Base-by-base conservation (phyloP, 1,139 yeast species). In the Lodderomyces pseudojiufengensis region DNA sequence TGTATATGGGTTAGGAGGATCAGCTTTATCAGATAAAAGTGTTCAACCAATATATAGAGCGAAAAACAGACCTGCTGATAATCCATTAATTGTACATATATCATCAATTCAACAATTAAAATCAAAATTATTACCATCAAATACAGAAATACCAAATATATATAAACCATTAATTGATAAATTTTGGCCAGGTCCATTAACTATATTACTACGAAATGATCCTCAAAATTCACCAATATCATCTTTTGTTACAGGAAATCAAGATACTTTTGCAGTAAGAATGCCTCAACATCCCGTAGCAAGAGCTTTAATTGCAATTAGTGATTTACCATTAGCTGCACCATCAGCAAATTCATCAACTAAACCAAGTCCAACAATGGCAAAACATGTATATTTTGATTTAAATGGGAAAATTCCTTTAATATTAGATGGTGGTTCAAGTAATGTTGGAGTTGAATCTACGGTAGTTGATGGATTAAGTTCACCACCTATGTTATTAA, bases 261-360 rank as follows among this genome's bases (percentile, higher is more conserved):
- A 90, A 55, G 68, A 78, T 14, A 92, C 98, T 0, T 84, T 90
- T 56, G 98, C 97, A 0, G 95, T 88, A 1, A 70, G 98, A 38
- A 71, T 92, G 56, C 98, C 98, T 1, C 66, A 73, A 11, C 84
- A 90, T 54, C 88, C 94, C 1, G 76, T 92, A 1, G 97, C 98
- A 0, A 67, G 98, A 41, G 96, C 97, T 0, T 65, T 92, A 32
- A 88, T 92, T 35, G 85, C 88, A 2, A 51, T 84, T n/a, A 78
- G 95, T 35, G 95, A 87, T 47, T 73, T 84, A 1, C 97, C 98
- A 1, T 61, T 92, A 29, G 98, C 98, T 0, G 98, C 98, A 0
- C 98, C 98, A 0, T 85, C 95, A 1, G 98, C 98, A 6, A 92
- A 92, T 59, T 94, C 97, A 3, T 87, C 97, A 1, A 92, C 98